Evolutionary conservation across 2,329 filamentous ascomycete species (phyloP).

Genomic region (Meredithiella fracta): DNA sequence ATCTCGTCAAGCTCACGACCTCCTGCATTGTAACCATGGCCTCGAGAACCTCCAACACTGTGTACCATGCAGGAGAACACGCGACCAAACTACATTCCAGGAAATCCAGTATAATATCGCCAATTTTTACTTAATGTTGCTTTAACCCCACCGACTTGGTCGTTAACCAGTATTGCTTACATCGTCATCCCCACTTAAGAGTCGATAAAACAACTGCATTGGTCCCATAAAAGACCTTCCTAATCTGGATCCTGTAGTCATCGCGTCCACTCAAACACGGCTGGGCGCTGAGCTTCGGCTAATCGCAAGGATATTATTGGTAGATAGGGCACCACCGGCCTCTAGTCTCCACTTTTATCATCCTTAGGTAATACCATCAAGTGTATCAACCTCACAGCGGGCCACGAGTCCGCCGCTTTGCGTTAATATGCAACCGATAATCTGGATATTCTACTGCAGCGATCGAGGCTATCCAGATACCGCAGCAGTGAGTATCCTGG

Average conservation of each 20-base stretch:
- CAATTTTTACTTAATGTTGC: too few relatives aligned
- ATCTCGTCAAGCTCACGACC: too few relatives aligned
- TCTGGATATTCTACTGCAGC: neutral
- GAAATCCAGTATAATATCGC: too few relatives aligned
- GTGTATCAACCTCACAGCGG: slow-evolving; percentile 4
- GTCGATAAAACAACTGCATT: too few relatives aligned
- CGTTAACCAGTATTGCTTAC: too few relatives aligned
- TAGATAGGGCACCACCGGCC: neutral
- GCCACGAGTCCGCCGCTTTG: neutral
- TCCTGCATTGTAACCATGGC: too few relatives aligned
- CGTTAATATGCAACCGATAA: neutral
- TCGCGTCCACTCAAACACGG: neutral
- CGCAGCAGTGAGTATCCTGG: too few relatives aligned
- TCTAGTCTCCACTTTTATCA: neutral
- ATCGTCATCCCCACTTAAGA: too few relatives aligned
- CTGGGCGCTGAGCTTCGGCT: neutral
- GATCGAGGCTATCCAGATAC: neutral
- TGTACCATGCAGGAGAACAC: too few relatives aligned
- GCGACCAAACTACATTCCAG: too few relatives aligned
- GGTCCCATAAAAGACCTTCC: neutral
- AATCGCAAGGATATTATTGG: slow-evolving; percentile 9
- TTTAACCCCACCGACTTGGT: neutral
- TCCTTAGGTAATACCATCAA: slow-evolving; percentile 10
- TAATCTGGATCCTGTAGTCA: neutral
- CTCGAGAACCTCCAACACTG: too few relatives aligned